Base-by-base conservation (phyloP, 441 rosid species). In the Adansonia rubrostipa region DNA sequence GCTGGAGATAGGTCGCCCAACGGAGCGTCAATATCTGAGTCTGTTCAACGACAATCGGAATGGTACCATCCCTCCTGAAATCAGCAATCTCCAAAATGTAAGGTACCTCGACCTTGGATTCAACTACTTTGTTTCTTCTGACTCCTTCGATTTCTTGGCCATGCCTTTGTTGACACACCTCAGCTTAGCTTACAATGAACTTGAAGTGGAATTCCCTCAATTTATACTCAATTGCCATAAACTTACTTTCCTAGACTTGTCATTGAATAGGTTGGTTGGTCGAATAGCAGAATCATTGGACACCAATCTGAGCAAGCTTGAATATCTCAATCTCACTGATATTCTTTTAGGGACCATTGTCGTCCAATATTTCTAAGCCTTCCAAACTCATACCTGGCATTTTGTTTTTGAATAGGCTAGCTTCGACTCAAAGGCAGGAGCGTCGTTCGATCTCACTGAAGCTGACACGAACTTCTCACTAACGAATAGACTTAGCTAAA, bases 191-290 rank as follows among this genome's bases (percentile, higher is more conserved):
- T 13, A 50, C 40, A 19, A 57, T 17, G 86, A 87, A 0, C 80
- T 89, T 22, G 20, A 68, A 3, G 40, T 54, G 7, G 85, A 76
- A 1, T 88, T 91, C 82, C 95, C 92, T n/a, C 79, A 54, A 9
- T 90, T 90, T 76, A 53, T 87, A 24, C 70, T 78, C 44, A 53
- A 33, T 36, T 88, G 83, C 65, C 80, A 14, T 62, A 87, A 87
- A 62, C 81, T 90, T 83, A 85, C 83, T 4, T 88, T 71, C 79
- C 87, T 90, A 3, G 92, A 92, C 76, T 79, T 92, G 85, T 87
- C 92, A 1, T 0, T n/a, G 19, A 92, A 90, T 80, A 11, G 53
- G 0, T 81, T 90, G 5, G 77, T 79, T 0, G 91, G 91, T 6
- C 6, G 8, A 20, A 78, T 88, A 51, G 88, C 92, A 2, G 87